These are phyloP conservation scores for Talaromyces sp. DNA, from an alignment of 2,329 filamentous ascomycete species.

Conservation along the genomic window DNA sequence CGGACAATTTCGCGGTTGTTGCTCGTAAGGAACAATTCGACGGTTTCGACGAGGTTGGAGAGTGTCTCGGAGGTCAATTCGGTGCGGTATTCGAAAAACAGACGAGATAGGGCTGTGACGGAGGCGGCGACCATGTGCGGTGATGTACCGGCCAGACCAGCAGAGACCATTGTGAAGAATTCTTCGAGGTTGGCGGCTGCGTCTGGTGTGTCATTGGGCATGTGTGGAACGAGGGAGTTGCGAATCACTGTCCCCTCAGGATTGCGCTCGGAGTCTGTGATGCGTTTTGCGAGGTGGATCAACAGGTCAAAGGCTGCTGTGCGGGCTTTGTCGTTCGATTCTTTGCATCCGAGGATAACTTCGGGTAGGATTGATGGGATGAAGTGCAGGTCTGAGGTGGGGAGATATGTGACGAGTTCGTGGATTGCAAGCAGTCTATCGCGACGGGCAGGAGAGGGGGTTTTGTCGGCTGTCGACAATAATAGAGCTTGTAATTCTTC, in stretches of 20 bases:
- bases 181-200: conserved; percentile 84
- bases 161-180: conserved; percentile 97
- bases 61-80: conserved; percentile 67
- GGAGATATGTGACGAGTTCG: conserved; percentile 74
- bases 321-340: conserved; percentile 92
- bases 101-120: conserved; percentile 90
- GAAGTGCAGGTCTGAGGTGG: conserved; percentile 78
- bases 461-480: conserved; percentile 74
- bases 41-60: conserved; percentile 82
- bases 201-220: conserved; percentile 74
- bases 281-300: conserved; percentile 80
- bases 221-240: conserved; percentile 81
- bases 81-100: conserved; percentile 85
- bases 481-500: conserved; percentile 78
- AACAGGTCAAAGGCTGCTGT: conserved; percentile 86
- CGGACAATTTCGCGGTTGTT: conserved; percentile 97
- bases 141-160: conserved; percentile 84
- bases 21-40: conserved; percentile 92
- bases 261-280: conserved; percentile 60
- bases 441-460: conserved; percentile 77
- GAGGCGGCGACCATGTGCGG: conserved; percentile 97
- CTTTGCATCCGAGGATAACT: conserved; percentile 93
- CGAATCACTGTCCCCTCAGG: conserved; percentile 68
- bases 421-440: conserved; percentile 81
- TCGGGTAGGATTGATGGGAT: conserved; percentile 88